Base-by-base conservation (phyloP, 176 grass and related monocot species). In the Musa itinerans region DNA sequence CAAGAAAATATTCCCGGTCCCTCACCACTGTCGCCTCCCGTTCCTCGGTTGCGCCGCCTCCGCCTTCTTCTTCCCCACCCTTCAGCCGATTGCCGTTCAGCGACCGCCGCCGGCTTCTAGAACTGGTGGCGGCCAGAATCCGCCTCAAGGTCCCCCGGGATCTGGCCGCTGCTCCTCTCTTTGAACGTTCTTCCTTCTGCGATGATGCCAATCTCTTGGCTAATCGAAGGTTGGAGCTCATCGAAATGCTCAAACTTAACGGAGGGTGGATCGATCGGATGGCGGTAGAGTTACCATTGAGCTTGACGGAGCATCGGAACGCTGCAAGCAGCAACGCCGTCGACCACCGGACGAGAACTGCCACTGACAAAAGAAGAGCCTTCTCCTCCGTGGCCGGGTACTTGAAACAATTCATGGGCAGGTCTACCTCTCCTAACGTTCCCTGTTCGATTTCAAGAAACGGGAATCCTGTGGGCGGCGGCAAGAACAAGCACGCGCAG, bases 381-480 rank as follows among this genome's bases (percentile, higher is more conserved):
- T 16, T 96, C 78, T 92, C 84, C 8, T 85, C 84, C 0, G 69
- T 90, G 1, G 79, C 88, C 0, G 76, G 88, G 10, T 85, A 76
- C 17, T 63, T 96, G 27, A 91, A 83, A 1, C 89, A 92, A 66
- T 84, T 96, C 76, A 83, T 96, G 11, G 25, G 65, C 7, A 85
- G 82, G 50, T 86, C 80, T 8, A 77, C 52, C 5, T 84, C 84
- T 0, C 67, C 59, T 1, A 89, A 83, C 65, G 13, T 65, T 0
- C n/a, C 34, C 34, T 43, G 34, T 43, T 43, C 34, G 34, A 43
- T 43, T 43, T 43, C 34, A 43, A 43, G 34, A 43, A 43, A 43
- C 34, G 34, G 34, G 34, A 43, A 3, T 57, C 55, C 71, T 9
- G 2, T 26, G 52, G 65, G 56, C 1, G 68, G 63, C 9, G 66